A percentile compares a stretch with the other conserved stretches of the same genome.
Conservation (phyloP, 2,329 filamentous ascomycete species). For the Achaetomium macrosporum region DNA sequence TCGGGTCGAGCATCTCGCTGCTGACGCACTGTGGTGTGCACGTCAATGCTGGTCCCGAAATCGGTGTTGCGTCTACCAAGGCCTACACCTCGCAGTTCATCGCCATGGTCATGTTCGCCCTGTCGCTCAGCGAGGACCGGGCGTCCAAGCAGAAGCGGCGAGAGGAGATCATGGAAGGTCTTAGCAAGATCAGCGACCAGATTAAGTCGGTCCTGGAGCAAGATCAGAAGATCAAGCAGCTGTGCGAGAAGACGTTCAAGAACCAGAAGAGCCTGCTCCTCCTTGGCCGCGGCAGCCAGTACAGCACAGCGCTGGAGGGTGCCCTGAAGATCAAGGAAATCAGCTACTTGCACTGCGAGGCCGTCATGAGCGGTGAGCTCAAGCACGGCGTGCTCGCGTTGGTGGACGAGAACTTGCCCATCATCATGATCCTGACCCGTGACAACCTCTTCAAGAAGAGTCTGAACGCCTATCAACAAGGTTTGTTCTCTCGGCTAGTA, state of each 20-base stretch:
- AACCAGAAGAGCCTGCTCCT: constrained; percentile 94
- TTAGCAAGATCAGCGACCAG: constrained; percentile 80
- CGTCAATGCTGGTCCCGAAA: constrained; percentile 97
- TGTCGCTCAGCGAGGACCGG: constrained; percentile 93
- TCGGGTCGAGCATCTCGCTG: constrained; percentile 96
- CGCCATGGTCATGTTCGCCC: constrained; percentile 99
- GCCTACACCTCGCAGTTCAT: constrained; percentile 99
- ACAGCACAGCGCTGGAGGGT: constrained; percentile 93
- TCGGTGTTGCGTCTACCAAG: constrained; percentile 98
- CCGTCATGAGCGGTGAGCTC: constrained; percentile 98
- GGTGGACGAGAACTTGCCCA: constrained; percentile 96
- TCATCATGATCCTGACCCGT: constrained; percentile 98
- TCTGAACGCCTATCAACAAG: constrained; percentile 98
- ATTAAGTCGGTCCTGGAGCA: constrained; percentile 89
- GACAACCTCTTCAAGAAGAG: constrained; percentile 97
- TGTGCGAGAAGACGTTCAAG: constrained; percentile 90
- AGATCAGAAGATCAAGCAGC: constrained; percentile 87
- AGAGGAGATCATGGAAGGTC: constrained; percentile 93
- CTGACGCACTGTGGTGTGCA: constrained; percentile 99
- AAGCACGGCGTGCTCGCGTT: constrained; percentile 98
- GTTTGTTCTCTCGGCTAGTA: constrained; percentile 42
- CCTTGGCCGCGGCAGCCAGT: constrained; percentile 91
- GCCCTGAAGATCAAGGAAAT: constrained; percentile 99
- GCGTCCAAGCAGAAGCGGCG: constrained; percentile 88
- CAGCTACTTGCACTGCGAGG: constrained; percentile 98